Conservation (phyloP, 768 basidiomycete genomes). For the Chiua virens region DNA sequence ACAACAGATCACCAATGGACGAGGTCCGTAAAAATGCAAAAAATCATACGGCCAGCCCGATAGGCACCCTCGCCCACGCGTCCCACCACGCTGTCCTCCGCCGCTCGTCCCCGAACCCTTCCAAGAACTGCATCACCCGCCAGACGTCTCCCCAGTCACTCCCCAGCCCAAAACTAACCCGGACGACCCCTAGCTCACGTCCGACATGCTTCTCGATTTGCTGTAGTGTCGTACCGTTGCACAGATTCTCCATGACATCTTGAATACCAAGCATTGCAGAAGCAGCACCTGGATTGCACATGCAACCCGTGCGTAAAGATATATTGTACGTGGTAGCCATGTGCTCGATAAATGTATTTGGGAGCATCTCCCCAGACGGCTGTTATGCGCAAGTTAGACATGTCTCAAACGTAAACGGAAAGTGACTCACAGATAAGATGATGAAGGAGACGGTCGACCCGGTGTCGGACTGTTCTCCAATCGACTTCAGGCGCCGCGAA, state of each 20-base stretch:
- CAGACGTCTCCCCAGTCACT: constrained; percentile 77
- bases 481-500: constrained; percentile 46
- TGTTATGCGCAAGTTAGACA: constrained; percentile 22
- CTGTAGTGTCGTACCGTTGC: constrained; percentile 55
- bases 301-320: constrained; percentile 80
- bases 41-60: constrained; percentile 36
- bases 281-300: constrained; percentile 87
- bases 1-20: background rate
- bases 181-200: constrained; percentile 69
- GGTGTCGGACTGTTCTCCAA: constrained; percentile 66
- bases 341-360: constrained; percentile 73
- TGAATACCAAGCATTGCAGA: constrained; percentile 68
- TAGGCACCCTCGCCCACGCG: constrained; percentile 31
- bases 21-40: no score
- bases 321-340: constrained; percentile 63
- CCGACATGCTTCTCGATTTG: constrained; percentile 64
- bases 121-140: constrained; percentile 51
- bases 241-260: constrained; percentile 61
- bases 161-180: constrained; percentile 77
- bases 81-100: constrained; percentile 43
- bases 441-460: constrained; percentile 64
- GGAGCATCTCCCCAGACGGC: constrained; percentile 66
- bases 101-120: constrained; percentile 42
- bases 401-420: background rate
- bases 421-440: constrained; percentile 56